These are phyloP conservation scores for Colletotrichum zoysiae DNA, from an alignment of 2,329 filamentous ascomycete genomes.

Conservation along the genomic window DNA sequence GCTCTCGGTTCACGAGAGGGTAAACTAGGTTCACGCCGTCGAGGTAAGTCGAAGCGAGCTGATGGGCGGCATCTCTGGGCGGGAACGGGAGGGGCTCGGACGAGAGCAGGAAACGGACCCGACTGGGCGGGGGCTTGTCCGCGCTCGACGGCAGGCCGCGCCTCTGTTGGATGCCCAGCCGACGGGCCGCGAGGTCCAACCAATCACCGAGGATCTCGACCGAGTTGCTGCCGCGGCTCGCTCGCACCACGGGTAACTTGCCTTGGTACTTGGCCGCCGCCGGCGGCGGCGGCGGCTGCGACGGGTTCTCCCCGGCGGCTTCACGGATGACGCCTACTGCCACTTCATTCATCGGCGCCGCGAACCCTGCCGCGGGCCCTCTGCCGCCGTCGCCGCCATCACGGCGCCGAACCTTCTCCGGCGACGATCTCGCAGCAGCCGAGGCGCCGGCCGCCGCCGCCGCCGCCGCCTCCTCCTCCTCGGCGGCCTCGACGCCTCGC, in stretches of 20 bases:
- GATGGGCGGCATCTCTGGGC: slow-evolving; percentile 1
- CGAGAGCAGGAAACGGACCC: slow-evolving; percentile 14
- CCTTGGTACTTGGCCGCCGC: slow-evolving; percentile 26
- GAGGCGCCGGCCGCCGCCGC: not conserved
- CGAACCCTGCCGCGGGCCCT: not conserved
- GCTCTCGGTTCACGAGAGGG: slow-evolving; percentile 24
- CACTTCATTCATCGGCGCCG: not conserved
- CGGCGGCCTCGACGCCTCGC: not conserved
- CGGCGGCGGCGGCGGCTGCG: not conserved
- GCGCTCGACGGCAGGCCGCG: slow-evolving; percentile 17
- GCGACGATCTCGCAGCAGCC: not conserved
- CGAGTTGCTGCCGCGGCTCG: slow-evolving; percentile 35
- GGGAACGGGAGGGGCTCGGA: slow-evolving; percentile 25
- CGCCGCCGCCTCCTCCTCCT: too few relatives aligned
- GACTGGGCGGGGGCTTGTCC: not conserved
- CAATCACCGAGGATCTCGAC: slow-evolving; percentile 37
- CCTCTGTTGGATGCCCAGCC: slow-evolving; percentile 25
- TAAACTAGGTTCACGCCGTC: slow-evolving; percentile 30
- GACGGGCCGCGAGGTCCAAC: slow-evolving; percentile 34
- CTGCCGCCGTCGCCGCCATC: too few relatives aligned
- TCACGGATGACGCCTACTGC: not conserved
- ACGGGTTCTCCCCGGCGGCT: not conserved
- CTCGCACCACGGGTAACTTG: slow-evolving; percentile 31
- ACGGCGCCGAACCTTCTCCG: not conserved
- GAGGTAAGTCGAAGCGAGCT: slow-evolving; percentile 24